phyloP scores from a whole-genome alignment of 805 yeast species.

The Maudiozyma saulgeensis region DNA sequence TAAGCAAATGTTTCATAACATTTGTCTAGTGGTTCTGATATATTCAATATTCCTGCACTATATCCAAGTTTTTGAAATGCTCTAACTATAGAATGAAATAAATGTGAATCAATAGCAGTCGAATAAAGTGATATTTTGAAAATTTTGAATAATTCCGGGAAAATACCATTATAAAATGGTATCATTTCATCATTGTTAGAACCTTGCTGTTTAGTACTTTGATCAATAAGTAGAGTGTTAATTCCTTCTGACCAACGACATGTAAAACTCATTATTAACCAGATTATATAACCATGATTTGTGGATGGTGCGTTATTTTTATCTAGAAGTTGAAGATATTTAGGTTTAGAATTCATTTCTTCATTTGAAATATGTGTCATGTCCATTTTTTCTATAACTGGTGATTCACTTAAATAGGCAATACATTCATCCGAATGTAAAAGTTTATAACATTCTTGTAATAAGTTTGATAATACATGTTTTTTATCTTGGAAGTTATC shows the following conservation, averaged over 20 bases:
- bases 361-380: constrained; percentile 33
- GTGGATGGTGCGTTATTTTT: constrained; percentile 65
- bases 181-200: constrained; percentile 7
- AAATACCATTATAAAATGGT: constrained; percentile 29
- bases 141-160: constrained; percentile 34
- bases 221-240: constrained; percentile 11
- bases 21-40: constrained; percentile 48
- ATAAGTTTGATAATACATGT: constrained; percentile 48
- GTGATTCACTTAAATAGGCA: constrained; percentile 28
- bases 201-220: constrained; percentile 2
- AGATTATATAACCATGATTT: constrained; percentile 53
- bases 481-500: constrained; percentile 52
- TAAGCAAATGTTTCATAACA: constrained; percentile 39
- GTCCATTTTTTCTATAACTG: constrained; percentile 26
- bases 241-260: constrained; percentile 59
- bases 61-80: constrained; percentile 76
- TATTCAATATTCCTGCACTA: constrained; percentile 65
- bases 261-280: constrained; percentile 46
- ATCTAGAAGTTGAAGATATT: constrained; percentile 69
- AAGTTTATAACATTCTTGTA: constrained; percentile 34
- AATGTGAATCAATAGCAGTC: constrained; percentile 52
- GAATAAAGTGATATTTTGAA: constrained; percentile 50
- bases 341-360: constrained; percentile 40
- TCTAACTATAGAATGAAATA: constrained; percentile 58
- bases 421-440: constrained; percentile 24